A percentile compares a stretch with the other conserved stretches of the same genome.
These are phyloP conservation scores for Beauveria brongniartii DNA, from an alignment of 2,329 filamentous ascomycete species.

Conservation along the genomic window DNA sequence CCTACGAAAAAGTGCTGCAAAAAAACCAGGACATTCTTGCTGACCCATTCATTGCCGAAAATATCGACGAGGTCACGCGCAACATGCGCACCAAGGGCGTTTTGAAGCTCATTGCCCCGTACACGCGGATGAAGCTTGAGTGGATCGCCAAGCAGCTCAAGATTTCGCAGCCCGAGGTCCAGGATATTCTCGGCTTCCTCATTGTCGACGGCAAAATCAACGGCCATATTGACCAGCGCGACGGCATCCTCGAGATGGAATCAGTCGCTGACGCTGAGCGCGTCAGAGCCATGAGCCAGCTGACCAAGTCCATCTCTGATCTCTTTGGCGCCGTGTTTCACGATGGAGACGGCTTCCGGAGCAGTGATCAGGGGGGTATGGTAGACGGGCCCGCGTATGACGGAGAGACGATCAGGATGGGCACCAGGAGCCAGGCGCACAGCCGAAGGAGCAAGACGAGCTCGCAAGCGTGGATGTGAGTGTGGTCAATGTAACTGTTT, in stretches of 20 bases:
- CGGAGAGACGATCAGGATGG: neutral
- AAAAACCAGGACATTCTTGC: constrained; percentile 82
- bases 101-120: constrained; percentile 86
- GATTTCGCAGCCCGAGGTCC: constrained; percentile 77
- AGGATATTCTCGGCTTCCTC: constrained; percentile 91
- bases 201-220: constrained; percentile 84
- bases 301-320: constrained; percentile 60
- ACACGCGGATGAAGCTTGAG: constrained; percentile 79
- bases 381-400: constrained; percentile 22
- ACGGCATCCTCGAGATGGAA: constrained; percentile 74
- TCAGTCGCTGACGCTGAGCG: constrained; percentile 67
- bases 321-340: constrained; percentile 68
- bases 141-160: constrained; percentile 86
- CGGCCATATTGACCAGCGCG: constrained; percentile 83
- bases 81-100: constrained; percentile 97
- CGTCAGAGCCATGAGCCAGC: constrained; percentile 62
- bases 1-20: constrained; percentile 80
- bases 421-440: neutral
- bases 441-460: neutral
- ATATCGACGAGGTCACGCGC: constrained; percentile 96
- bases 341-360: constrained; percentile 63
- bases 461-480: neutral
- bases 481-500: neutral
- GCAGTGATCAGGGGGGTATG: constrained; percentile 16
- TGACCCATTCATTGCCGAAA: constrained; percentile 95